Conservation (phyloP, 768 basidiomycete genomes). For the Tephrocybe sp. region DNA sequence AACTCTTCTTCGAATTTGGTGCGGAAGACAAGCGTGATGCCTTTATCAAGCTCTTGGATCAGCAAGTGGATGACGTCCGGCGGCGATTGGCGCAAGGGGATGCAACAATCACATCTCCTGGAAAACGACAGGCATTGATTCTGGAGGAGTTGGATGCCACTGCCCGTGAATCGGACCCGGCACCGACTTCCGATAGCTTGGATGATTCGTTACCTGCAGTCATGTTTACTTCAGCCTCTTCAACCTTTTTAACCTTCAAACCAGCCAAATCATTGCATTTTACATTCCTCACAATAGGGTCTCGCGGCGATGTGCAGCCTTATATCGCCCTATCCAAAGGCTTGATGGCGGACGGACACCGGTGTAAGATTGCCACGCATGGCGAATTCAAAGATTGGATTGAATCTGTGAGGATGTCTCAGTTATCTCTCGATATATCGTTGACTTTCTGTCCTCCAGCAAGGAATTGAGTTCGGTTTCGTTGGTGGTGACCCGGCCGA, state of each 20-base stretch:
- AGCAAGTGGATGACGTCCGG: slow-evolving; percentile 75
- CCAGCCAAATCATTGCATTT: slow-evolving; percentile 83
- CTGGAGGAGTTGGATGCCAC: slow-evolving; percentile 81
- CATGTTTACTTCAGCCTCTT: slow-evolving; percentile 96
- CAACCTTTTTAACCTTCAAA: slow-evolving; percentile 96
- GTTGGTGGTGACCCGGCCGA: slow-evolving; percentile 98
- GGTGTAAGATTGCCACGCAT: slow-evolving; percentile 89
- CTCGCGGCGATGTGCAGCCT: slow-evolving; percentile 96
- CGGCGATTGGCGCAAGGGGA: slow-evolving; percentile 49
- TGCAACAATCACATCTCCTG: slow-evolving; percentile 40
- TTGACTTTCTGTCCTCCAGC: slow-evolving; percentile 41
- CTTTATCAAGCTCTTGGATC: slow-evolving; percentile 73
- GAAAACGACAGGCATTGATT: slow-evolving; percentile 72
- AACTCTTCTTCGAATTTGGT: slow-evolving; percentile 94
- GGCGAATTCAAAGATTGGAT: slow-evolving; percentile 96
- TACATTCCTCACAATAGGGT: slow-evolving; percentile 95
- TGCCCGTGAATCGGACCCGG: slow-evolving; percentile 38
- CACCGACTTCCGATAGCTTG: slow-evolving; percentile 51
- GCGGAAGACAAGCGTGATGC: slow-evolving; percentile 78
- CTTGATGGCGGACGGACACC: slow-evolving; percentile 86
- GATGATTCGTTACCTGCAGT: slow-evolving; percentile 80
- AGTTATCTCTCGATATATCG: slow-evolving; percentile 1
- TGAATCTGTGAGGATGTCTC: slow-evolving; percentile 70
- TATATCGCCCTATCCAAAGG: slow-evolving; percentile 97
- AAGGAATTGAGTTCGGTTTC: slow-evolving; percentile 93